Evolutionary conservation across 352 stramenopile genomes (phyloP).

Genomic region (Pythium folliculosum): DNA sequence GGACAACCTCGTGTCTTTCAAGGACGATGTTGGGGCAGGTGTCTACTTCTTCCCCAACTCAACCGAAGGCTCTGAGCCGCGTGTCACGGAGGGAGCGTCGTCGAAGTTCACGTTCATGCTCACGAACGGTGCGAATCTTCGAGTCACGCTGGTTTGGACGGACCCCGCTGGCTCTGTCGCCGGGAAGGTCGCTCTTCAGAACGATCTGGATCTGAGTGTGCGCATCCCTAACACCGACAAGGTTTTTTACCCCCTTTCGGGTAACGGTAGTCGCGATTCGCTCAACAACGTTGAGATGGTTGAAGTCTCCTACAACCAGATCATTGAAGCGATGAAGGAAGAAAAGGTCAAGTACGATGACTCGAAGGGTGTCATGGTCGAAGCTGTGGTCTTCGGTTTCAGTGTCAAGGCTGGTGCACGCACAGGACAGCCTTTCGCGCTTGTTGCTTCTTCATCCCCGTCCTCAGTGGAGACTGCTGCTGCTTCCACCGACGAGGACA

Average conservation of each 20-base stretch:
- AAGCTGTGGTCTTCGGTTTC: constrained; percentile 58
- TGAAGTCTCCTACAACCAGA: constrained; percentile 59
- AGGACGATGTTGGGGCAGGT: constrained; percentile 26
- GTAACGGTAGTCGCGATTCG: constrained; percentile 57
- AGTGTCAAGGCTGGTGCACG: constrained; percentile 65
- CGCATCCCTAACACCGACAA: constrained; percentile 49
- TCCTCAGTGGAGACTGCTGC: constrained; percentile 38
- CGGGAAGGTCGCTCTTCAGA: constrained; percentile 56
- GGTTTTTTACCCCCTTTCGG: constrained; percentile 61
- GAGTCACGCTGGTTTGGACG: constrained; percentile 73
- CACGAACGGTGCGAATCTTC: constrained; percentile 50
- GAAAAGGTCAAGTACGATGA: constrained; percentile 34
- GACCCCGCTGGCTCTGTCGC: constrained; percentile 62
- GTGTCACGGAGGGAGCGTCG: constrained; percentile 47
- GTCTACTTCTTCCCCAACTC: constrained; percentile 40
- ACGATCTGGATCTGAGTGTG: constrained; percentile 72
- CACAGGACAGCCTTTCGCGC: constrained; percentile 61
- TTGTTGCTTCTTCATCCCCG: constrained; percentile 77
- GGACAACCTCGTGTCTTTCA: constrained; percentile 56
- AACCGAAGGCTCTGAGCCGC: constrained; percentile 50
- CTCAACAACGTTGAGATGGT: constrained; percentile 86
- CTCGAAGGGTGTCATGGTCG: constrained; percentile 49
- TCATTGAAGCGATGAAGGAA: constrained; percentile 32
- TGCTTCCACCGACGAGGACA: not conserved
- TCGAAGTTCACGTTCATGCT: constrained; percentile 63